Conservation (phyloP, 352 stramenopile species). For the Phytopythium sindhum region DNA sequence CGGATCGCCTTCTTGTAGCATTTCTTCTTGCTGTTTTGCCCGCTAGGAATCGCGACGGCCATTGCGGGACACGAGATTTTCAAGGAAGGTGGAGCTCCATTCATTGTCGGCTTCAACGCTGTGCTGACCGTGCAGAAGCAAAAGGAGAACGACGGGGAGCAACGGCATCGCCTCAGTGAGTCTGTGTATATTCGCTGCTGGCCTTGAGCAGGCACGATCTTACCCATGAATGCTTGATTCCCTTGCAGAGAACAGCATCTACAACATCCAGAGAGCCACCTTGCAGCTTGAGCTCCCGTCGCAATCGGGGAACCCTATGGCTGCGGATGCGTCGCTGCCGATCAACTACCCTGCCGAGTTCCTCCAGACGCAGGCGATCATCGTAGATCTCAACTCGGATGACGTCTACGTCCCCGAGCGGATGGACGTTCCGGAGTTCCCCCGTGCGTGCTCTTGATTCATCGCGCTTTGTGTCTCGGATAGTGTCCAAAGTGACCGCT, state of each 20-base stretch:
- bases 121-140: slow-evolving; percentile 40
- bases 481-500: not conserved
- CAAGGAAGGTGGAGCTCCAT: slow-evolving; percentile 19
- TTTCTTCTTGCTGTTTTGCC: slow-evolving; percentile 53
- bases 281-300: slow-evolving; percentile 31
- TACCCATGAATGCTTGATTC: slow-evolving; percentile 3
- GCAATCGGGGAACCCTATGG: not conserved
- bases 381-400: slow-evolving; percentile 70
- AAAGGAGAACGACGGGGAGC: slow-evolving; percentile 36
- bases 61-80: not conserved
- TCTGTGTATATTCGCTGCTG: slow-evolving; percentile 6
- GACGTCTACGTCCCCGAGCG: slow-evolving; percentile 67
- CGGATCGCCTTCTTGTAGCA: slow-evolving; percentile 22
- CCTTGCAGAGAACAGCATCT: slow-evolving; percentile 55
- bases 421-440: slow-evolving; percentile 62
- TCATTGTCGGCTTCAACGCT: slow-evolving; percentile 56
- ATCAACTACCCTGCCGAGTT: slow-evolving; percentile 38
- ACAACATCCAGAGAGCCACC: slow-evolving; percentile 56
- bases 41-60: slow-evolving; percentile 24
- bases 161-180: slow-evolving; percentile 62
- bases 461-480: not conserved
- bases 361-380: slow-evolving; percentile 38
- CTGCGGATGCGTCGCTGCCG: not conserved
- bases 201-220: not conserved
- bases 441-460: slow-evolving; percentile 30